phyloP scores from a whole-genome alignment of 371 early-diverging fungal genomes.

The Syncephalastrum racemosum region DNA sequence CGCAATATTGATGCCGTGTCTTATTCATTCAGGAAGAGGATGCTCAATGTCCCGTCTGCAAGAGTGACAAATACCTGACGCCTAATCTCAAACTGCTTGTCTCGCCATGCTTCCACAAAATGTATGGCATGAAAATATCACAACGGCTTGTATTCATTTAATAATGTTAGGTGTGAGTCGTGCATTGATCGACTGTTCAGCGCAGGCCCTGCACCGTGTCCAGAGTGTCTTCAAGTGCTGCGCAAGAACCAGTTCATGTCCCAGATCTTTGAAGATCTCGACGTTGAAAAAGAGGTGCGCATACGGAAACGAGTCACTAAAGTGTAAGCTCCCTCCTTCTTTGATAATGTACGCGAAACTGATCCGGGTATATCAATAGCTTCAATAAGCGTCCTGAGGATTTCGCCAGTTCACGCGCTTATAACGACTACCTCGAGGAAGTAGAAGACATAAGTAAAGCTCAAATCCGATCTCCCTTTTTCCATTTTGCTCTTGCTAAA shows the following conservation, averaged over 20 bases:
- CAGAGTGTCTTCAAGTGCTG: constrained; percentile 82
- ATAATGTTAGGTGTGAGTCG: constrained; percentile 74
- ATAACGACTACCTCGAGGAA: constrained; percentile 91
- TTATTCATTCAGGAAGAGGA: constrained; percentile 51
- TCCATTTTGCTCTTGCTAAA: background rate
- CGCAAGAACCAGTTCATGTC: constrained; percentile 83
- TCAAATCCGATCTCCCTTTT: background rate
- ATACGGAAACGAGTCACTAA: constrained; percentile 79
- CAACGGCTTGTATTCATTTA: background rate
- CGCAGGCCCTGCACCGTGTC: constrained; percentile 91
- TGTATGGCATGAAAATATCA: constrained; percentile 54
- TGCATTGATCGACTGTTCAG: constrained; percentile 88
- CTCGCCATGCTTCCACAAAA: constrained; percentile 97
- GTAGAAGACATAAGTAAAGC: constrained; percentile 85
- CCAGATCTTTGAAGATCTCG: constrained; percentile 92
- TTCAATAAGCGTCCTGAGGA: constrained; percentile 93
- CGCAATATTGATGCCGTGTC: background rate
- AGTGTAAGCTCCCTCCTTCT: constrained; percentile 54
- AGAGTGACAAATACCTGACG: constrained; percentile 92
- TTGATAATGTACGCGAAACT: background rate
- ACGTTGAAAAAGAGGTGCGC: constrained; percentile 94
- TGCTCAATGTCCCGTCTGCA: constrained; percentile 95
- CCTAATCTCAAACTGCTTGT: constrained; percentile 91
- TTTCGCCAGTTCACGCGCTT: constrained; percentile 73
- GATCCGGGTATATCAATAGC: constrained; percentile 28